Evolutionary conservation across 352 stramenopile species (phyloP).

Genomic region (Pythium rhizo-oryzae): DNA sequence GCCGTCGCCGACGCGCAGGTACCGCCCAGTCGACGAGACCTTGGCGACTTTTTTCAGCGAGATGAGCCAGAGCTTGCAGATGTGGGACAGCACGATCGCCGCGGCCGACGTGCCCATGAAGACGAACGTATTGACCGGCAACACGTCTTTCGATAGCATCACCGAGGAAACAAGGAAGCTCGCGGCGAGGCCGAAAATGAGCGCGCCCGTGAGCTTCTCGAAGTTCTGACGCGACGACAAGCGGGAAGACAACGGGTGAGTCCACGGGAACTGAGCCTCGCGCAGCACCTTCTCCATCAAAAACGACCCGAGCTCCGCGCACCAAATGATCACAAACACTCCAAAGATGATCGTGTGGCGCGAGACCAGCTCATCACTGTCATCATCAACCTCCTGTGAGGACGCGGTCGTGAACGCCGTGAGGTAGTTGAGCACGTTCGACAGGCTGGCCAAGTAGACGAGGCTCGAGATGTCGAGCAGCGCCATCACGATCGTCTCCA

Average conservation of each 20-base stretch:
- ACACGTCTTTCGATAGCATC: slow-evolving; percentile 23
- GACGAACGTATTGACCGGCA: slow-evolving; percentile 31
- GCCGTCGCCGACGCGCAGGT: slow-evolving; percentile 49
- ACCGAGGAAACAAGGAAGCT: slow-evolving; percentile 46
- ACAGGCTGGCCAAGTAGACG: slow-evolving; percentile 48
- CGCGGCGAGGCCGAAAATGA: slow-evolving; percentile 40
- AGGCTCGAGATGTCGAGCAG: slow-evolving; percentile 55
- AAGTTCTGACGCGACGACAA: slow-evolving; percentile 62
- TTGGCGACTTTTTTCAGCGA: slow-evolving; percentile 69
- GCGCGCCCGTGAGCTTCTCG: slow-evolving; percentile 56
- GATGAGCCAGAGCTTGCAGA: slow-evolving; percentile 60
- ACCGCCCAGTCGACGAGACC: slow-evolving; percentile 44
- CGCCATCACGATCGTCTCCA: slow-evolving; percentile 62
- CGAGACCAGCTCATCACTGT: neutral
- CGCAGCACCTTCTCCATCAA: slow-evolving; percentile 53
- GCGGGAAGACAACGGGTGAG: slow-evolving; percentile 49
- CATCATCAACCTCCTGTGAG: slow-evolving; percentile 23
- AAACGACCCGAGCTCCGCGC: slow-evolving; percentile 55
- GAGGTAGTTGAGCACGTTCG: slow-evolving; percentile 55
- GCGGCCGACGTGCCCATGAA: slow-evolving; percentile 38
- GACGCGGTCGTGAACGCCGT: slow-evolving; percentile 34
- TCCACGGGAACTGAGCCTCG: slow-evolving; percentile 50
- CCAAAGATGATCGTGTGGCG: slow-evolving; percentile 34
- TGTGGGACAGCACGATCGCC: slow-evolving; percentile 47
- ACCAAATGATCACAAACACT: slow-evolving; percentile 65